These are phyloP conservation scores for Chamaecyparis obtusa DNA, from an alignment of 75 land plant genomes.

Conservation along the genomic window DNA sequence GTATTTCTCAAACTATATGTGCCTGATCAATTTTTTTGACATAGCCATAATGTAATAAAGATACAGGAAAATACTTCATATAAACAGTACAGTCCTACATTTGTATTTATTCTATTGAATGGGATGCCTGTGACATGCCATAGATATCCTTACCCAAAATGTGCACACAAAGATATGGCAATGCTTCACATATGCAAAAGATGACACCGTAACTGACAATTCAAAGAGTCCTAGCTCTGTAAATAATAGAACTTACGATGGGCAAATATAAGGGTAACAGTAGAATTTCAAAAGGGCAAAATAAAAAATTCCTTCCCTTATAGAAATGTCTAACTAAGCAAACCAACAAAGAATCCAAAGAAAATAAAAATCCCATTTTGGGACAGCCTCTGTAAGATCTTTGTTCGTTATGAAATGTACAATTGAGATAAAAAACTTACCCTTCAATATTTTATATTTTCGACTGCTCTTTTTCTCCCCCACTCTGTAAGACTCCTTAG, in stretches of 20 bases:
- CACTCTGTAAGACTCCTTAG: constrained; percentile 56
- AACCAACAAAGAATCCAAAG: neutral
- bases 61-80: neutral
- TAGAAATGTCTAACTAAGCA: neutral
- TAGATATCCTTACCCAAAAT: neutral
- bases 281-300: neutral
- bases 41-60: neutral
- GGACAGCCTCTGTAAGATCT: neutral
- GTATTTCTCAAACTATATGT: neutral
- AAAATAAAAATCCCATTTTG: neutral
- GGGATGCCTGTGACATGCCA: neutral
- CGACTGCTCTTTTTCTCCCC: constrained; percentile 36
- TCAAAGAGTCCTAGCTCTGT: neutral
- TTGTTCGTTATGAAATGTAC: neutral
- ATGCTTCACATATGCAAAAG: neutral
- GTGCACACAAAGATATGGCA: neutral
- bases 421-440: constrained; percentile 26
- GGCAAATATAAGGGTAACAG: neutral
- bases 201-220: neutral
- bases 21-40: neutral
- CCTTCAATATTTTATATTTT: constrained; percentile 35
- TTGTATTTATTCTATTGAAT: neutral
- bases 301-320: neutral
- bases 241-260: neutral
- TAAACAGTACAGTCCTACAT: neutral